Conservation (phyloP, 2,329 filamentous ascomycete genomes). For the Neofusicoccum kwambonambiense region DNA sequence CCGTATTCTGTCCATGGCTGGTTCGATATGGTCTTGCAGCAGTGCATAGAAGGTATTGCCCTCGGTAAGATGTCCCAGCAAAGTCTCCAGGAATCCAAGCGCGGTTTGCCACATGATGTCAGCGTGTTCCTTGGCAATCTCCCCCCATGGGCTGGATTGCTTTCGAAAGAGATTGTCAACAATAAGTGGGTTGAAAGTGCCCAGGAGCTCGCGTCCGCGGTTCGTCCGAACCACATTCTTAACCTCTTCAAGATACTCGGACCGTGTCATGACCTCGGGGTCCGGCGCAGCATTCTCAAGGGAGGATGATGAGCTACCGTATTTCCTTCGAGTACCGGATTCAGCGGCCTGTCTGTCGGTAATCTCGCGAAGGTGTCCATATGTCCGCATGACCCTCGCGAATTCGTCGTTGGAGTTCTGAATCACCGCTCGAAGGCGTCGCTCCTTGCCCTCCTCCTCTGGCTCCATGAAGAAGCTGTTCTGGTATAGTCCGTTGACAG, state of each 20-base stretch:
- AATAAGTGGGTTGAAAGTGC: slow-evolving; percentile 60
- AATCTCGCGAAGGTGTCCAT: slow-evolving; percentile 42
- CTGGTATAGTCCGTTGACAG: slow-evolving; percentile 45
- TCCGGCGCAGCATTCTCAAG: slow-evolving; percentile 14
- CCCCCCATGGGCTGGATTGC: slow-evolving; percentile 57
- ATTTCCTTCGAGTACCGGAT: neutral
- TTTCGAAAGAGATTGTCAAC: slow-evolving; percentile 60
- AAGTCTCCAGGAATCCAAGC: slow-evolving; percentile 35
- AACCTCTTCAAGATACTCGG: neutral
- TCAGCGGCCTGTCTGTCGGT: slow-evolving; percentile 20
- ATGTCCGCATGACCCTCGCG: slow-evolving; percentile 37
- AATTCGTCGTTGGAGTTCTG: slow-evolving; percentile 52
- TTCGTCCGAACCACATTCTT: slow-evolving; percentile 26
- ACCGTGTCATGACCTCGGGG: slow-evolving; percentile 33
- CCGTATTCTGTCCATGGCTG: slow-evolving; percentile 40
- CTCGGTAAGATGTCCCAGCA: slow-evolving; percentile 40
- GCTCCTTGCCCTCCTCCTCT: slow-evolving; percentile 21
- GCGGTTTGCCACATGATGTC: slow-evolving; percentile 34
- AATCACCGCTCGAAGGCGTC: slow-evolving; percentile 52
- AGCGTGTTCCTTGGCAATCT: slow-evolving; percentile 39
- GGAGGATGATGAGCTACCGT: neutral
- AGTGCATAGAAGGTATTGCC: slow-evolving; percentile 41
- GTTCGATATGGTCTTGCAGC: slow-evolving; percentile 39
- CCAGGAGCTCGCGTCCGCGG: slow-evolving; percentile 58
- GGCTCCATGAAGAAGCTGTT: neutral